These are phyloP conservation scores for Pythium dissotocum DNA, from an alignment of 352 stramenopile species.

Conservation along the genomic window DNA sequence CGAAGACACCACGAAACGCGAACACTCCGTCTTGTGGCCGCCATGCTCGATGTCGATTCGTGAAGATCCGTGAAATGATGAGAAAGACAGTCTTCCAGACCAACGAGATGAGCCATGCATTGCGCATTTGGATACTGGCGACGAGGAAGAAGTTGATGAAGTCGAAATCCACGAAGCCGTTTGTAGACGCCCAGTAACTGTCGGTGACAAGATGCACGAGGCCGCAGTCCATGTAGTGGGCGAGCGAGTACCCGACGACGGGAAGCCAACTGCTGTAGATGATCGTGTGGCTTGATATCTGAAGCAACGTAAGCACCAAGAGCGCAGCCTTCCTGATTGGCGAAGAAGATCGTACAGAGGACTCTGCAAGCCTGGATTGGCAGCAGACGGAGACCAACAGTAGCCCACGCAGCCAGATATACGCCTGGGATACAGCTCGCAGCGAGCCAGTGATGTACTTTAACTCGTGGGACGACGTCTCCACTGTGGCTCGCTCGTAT, in stretches of 20 bases:
- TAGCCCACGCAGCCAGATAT: constrained; percentile 46
- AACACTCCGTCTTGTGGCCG: constrained; percentile 13
- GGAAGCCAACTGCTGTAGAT: constrained; percentile 54
- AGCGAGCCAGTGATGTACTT: constrained; percentile 33
- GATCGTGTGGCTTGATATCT: constrained; percentile 55
- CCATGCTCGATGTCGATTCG: background rate
- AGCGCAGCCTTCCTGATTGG: background rate
- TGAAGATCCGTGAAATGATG: background rate
- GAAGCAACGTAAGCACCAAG: constrained; percentile 25
- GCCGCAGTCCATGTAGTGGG: constrained; percentile 44
- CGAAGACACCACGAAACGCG: constrained; percentile 14
- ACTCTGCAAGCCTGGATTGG: constrained; percentile 3
- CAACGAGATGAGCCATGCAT: constrained; percentile 32
- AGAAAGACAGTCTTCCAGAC: constrained; percentile 18
- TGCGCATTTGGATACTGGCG: constrained; percentile 40
- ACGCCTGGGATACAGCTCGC: constrained; percentile 37
- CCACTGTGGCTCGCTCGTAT: constrained; percentile 41
- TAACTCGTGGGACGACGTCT: constrained; percentile 39
- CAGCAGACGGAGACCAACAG: constrained; percentile 37
- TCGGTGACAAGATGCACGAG: constrained; percentile 18
- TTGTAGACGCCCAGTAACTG: background rate
- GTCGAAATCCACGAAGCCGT: constrained; percentile 26
- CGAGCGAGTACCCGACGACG: constrained; percentile 35
- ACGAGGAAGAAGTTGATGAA: constrained; percentile 17
- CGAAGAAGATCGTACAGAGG: background rate